Evolutionary conservation across 164 flowering plant species (phyloP).

Genomic region (Dillenia turbinata): DNA sequence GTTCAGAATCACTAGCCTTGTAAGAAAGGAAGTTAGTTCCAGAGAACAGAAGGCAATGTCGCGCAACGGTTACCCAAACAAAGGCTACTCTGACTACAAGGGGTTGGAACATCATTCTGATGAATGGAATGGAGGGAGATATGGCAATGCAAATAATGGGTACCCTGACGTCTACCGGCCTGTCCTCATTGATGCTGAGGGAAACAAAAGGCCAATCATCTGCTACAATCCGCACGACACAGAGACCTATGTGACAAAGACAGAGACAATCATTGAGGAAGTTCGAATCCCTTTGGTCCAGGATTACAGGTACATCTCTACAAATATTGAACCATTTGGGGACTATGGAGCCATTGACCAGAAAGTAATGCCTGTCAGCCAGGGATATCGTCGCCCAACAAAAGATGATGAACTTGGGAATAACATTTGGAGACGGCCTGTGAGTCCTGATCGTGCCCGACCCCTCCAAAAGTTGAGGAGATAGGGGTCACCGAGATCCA

Average conservation of each 20-base stretch:
- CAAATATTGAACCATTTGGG: constrained; percentile 2
- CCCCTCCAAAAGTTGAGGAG: constrained; percentile 22
- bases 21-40: not conserved
- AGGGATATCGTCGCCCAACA: not conserved
- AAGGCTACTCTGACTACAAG: constrained; percentile 11
- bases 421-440: constrained; percentile 11
- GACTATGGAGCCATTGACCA: too few species aligned
- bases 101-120: constrained; percentile 6
- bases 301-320: constrained; percentile 5
- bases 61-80: constrained; percentile 1
- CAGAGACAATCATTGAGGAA: constrained; percentile 21
- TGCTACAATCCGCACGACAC: constrained; percentile 6
- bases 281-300: constrained; percentile 15
- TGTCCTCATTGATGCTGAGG: constrained; percentile 32
- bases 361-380: too few species aligned
- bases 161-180: constrained; percentile 24
- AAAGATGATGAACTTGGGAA: constrained; percentile 9
- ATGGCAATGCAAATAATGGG: constrained; percentile 6
- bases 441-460: constrained; percentile 16
- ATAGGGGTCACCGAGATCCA: constrained; percentile 25
- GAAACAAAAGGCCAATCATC: constrained; percentile 25
- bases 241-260: constrained; percentile 12
- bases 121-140: constrained; percentile 16
- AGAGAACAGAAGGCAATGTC: constrained; percentile 11
- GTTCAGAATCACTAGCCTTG: not conserved